Conservation (phyloP, 2,329 filamentous ascomycete genomes). For the Sporothrix luriei region DNA sequence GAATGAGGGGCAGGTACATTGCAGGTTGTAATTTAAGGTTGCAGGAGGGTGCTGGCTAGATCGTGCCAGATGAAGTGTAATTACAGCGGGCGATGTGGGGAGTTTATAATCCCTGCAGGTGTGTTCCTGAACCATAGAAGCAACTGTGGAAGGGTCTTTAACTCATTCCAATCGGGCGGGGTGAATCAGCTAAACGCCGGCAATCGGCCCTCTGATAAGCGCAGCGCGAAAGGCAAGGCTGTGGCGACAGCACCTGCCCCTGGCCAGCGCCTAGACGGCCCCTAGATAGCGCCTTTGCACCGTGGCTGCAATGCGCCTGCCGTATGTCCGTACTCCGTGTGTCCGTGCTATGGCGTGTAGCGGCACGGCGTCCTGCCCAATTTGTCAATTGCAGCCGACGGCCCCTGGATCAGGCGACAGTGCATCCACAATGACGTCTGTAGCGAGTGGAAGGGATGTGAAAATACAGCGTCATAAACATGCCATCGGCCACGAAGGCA, state of each 20-base stretch:
- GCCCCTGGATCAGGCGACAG: background rate
- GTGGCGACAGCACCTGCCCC: background rate
- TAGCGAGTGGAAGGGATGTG: background rate
- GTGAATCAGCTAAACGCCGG: background rate
- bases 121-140: background rate
- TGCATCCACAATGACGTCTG: conserved; percentile 11
- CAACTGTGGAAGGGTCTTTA: background rate
- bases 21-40: background rate
- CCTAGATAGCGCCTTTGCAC: background rate
- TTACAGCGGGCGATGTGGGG: too few species aligned
- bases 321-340: too few species aligned
- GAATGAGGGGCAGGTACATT: background rate
- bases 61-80: too few species aligned
- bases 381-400: conserved; percentile 21
- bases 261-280: background rate
- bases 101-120: background rate
- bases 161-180: conserved; percentile 13
- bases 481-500: background rate
- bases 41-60: background rate
- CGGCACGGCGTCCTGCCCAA: background rate
- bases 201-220: conserved; percentile 12
- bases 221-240: background rate
- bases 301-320: background rate
- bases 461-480: background rate
- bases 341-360: conserved; percentile 10